Evolutionary conservation across 441 rosid species (phyloP).

Genomic region (Omphalea diandra): DNA sequence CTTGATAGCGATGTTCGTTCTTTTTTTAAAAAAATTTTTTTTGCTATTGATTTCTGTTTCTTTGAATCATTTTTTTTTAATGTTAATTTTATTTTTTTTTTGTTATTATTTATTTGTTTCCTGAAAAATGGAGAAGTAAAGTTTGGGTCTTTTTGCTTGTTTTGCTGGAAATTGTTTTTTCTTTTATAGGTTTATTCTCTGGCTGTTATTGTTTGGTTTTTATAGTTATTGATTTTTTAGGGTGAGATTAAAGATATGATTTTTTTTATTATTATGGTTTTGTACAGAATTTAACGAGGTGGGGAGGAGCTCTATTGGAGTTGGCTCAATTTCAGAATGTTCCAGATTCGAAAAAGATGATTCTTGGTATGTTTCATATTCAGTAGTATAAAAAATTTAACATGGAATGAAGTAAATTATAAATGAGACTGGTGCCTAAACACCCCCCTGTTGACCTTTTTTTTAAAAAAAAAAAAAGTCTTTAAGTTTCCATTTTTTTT

Average conservation of each 20-base stretch:
- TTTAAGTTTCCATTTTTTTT: neutral
- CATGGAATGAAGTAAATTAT: neutral
- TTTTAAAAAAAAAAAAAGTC: too few relatives aligned
- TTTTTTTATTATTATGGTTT: neutral
- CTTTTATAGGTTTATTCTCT: neutral
- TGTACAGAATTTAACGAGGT: conserved; percentile 76
- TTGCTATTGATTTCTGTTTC: neutral
- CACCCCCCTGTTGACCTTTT: too few relatives aligned
- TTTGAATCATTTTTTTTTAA: neutral
- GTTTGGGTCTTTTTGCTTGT: neutral
- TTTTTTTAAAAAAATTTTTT: too few relatives aligned
- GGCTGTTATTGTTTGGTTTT: neutral
- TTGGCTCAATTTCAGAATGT: conserved; percentile 75
- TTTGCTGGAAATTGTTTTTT: neutral
- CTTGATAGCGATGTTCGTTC: conserved; percentile 58
- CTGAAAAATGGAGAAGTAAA: neutral
- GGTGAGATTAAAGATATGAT: neutral
- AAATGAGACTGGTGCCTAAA: neutral
- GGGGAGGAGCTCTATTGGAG: conserved; percentile 89
- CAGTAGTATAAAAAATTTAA: neutral
- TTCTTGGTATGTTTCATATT: conserved; percentile 46
- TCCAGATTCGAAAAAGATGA: conserved; percentile 65
- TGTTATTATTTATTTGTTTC: conserved; percentile 5
- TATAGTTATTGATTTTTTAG: too few relatives aligned
- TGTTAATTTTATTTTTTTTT: neutral